Percentiles rank a stretch among this genome's conserved stretches.
These are phyloP conservation scores for Simplicillium sp. DNA, from an alignment of 2,329 filamentous ascomycete genomes.

Conservation along the genomic window DNA sequence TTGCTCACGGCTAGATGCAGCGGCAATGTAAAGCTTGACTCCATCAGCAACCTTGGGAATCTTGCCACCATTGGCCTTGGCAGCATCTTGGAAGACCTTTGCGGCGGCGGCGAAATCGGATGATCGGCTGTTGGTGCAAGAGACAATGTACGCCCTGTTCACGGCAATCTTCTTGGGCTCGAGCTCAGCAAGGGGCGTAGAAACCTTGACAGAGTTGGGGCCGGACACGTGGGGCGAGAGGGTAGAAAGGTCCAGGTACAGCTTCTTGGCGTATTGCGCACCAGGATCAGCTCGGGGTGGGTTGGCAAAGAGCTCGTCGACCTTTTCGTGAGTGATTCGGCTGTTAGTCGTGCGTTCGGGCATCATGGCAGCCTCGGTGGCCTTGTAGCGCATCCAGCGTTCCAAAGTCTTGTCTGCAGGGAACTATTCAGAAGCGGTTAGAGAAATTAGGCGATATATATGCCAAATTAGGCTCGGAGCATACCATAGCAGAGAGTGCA, in stretches of 20 bases:
- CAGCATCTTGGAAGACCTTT: conserved; percentile 73
- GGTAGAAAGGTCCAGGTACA: conserved; percentile 71
- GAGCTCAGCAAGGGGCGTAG: conserved; percentile 67
- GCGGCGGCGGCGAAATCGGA: conserved; percentile 78
- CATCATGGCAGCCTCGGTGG: conserved; percentile 56
- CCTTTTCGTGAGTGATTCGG: conserved; percentile 57
- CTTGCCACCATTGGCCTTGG: conserved; percentile 49
- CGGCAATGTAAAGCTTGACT: conserved; percentile 83
- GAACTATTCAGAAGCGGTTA: conserved; percentile 38
- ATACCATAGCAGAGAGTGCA: conserved; percentile 34
- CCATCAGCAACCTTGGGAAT: conserved; percentile 62
- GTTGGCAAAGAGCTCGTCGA: conserved; percentile 61
- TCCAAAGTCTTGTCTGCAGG: conserved; percentile 64
- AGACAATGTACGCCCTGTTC: conserved; percentile 79
- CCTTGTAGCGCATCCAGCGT: conserved; percentile 65
- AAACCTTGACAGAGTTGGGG: conserved; percentile 82
- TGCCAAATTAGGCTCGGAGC: neutral
- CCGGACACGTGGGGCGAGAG: conserved; percentile 76
- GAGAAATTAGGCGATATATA: neutral
- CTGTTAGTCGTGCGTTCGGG: conserved; percentile 35
- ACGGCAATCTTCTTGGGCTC: conserved; percentile 65
- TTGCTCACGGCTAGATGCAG: conserved; percentile 74
- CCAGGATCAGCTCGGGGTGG: conserved; percentile 60
- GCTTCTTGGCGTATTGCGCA: conserved; percentile 68
- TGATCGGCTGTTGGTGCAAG: conserved; percentile 77